Evolutionary conservation across 148 eudicot genomes (phyloP), one percentile per base, ranked within the genome.

Genomic region (Heliamphora exappendiculata): DNA sequence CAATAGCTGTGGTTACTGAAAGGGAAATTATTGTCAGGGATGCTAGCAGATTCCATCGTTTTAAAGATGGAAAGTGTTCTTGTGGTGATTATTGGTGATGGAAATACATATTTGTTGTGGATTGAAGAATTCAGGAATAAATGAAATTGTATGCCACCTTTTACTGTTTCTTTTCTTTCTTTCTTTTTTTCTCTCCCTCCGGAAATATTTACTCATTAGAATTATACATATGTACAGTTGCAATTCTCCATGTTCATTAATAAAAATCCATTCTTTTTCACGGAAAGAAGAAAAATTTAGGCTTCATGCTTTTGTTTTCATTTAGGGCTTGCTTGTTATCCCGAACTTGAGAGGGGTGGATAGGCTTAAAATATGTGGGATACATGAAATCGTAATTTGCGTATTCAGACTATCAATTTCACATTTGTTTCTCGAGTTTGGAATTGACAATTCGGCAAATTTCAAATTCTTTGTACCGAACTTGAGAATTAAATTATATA

Each of bases 61-160:
- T 91, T 63, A 80, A 73, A 73, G 79, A 85, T 71, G 93, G 93
- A 41, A 78, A 53, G 60, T 91, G 97, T 71, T 90, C 97, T 74
- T 92, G 97, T 88, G 92, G 97, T 58, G 94, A 92, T 87, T 92
- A 92, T 78, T 92, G 97, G 97, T 92, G 81, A 88, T 39, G 53
- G 51, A 24, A 28, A 6, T 13, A 7, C 57, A 5, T 0, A 29
- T 55, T 54, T 36, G 19, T 22, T 22, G 0, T 55, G 26, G 47
- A 16, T 22, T n/a, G 49, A 54, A 36, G 44, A 16, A 34, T 22
- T 72, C 28, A 36, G 34, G 22, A 55, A 37, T 37, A 34, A 1
- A 17, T 41, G 62, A 73, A 36, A 73, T 34, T 72, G 33, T 41
- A 58, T 39, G 67, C 16, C 50, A 58, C 4, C 24, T 39, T 57